A percentile compares a stretch with the other conserved stretches of the same genome.
phyloP scores from a whole-genome alignment of 441 rosid genomes.

The Euphorbia schlechtendalii region DNA sequence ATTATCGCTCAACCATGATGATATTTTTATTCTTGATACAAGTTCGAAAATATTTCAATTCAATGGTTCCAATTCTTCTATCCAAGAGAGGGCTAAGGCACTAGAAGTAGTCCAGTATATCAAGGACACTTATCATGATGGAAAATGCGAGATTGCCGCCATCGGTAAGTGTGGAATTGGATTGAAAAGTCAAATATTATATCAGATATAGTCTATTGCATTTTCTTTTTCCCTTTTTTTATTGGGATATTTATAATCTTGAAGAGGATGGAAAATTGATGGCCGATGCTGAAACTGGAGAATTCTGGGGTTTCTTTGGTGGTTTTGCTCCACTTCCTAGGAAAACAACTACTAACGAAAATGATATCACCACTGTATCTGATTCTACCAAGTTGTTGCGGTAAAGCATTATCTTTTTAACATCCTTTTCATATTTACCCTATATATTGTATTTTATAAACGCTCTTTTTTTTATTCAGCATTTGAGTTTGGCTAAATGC shows the following conservation, averaged over 20 bases:
- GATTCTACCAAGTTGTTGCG: conserved; percentile 50
- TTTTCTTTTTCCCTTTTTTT: not conserved
- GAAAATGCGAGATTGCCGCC: conserved; percentile 84
- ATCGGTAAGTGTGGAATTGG: conserved; percentile 53
- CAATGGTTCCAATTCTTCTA: conserved; percentile 87
- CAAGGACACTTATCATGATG: conserved; percentile 88
- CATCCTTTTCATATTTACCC: not conserved
- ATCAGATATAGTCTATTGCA: not conserved
- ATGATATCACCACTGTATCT: conserved; percentile 36
- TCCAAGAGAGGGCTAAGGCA: conserved; percentile 98
- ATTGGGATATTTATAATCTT: conserved; percentile 33
- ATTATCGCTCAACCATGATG: conserved; percentile 91
- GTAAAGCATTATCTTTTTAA: conserved; percentile 31
- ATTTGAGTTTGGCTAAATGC: no score
- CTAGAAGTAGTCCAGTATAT: conserved; percentile 92
- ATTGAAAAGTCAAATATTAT: conserved; percentile 20
- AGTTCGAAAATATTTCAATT: conserved; percentile 43
- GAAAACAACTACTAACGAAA: conserved; percentile 53
- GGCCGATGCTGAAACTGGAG: conserved; percentile 99
- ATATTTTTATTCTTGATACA: conserved; percentile 68
- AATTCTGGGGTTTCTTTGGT: conserved; percentile 95
- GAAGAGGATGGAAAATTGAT: conserved; percentile 93
- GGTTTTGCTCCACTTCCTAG: conserved; percentile 99
- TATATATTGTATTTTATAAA: no score
- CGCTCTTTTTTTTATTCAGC: no score